A percentile compares a stretch with the other conserved stretches of the same genome.
phyloP scores from a whole-genome alignment of 805 yeast genomes.

The Wickerhamiella sorbophila region DNA sequence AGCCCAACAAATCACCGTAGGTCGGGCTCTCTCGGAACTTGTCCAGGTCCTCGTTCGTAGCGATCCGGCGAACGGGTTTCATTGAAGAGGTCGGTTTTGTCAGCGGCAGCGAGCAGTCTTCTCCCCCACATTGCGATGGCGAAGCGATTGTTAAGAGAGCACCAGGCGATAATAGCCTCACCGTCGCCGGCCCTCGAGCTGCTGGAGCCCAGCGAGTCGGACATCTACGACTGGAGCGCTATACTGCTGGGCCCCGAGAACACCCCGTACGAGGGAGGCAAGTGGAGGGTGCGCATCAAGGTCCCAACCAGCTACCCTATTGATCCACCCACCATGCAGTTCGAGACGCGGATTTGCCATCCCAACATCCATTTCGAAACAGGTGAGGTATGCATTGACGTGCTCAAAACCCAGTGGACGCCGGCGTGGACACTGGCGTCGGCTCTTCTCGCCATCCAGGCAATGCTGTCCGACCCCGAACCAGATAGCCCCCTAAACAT shows the following conservation, averaged over 20 bases:
- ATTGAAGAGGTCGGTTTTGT: neutral
- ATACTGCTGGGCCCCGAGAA: slow-evolving; percentile 27
- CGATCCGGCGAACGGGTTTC: slow-evolving; percentile 31
- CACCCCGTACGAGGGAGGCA: slow-evolving; percentile 34
- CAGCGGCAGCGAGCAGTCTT: too few species aligned
- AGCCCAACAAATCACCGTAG: slow-evolving; percentile 36
- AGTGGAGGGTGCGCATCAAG: slow-evolving; percentile 32
- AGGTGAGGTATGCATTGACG: slow-evolving; percentile 29
- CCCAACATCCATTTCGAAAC: slow-evolving; percentile 28
- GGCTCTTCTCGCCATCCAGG: slow-evolving; percentile 26
- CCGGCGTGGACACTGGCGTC: slow-evolving; percentile 30
- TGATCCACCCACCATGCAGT: slow-evolving; percentile 35
- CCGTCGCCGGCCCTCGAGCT: slow-evolving; percentile 22
- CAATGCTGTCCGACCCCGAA: slow-evolving; percentile 26
- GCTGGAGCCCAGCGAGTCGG: slow-evolving; percentile 18
- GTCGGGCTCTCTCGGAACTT: slow-evolving; percentile 43
- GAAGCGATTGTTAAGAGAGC: slow-evolving; percentile 22
- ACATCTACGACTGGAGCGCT: slow-evolving; percentile 21
- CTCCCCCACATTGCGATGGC: neutral
- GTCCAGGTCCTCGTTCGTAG: slow-evolving; percentile 44
- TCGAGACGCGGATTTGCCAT: slow-evolving; percentile 25
- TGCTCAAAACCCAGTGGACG: slow-evolving; percentile 26
- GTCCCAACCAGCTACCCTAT: slow-evolving; percentile 34
- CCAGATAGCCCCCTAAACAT: slow-evolving; percentile 28
- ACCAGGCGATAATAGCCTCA: slow-evolving; percentile 14